Conservation (phyloP, 2,329 filamentous ascomycete species). For the Chaetomiaceae sp. region DNA sequence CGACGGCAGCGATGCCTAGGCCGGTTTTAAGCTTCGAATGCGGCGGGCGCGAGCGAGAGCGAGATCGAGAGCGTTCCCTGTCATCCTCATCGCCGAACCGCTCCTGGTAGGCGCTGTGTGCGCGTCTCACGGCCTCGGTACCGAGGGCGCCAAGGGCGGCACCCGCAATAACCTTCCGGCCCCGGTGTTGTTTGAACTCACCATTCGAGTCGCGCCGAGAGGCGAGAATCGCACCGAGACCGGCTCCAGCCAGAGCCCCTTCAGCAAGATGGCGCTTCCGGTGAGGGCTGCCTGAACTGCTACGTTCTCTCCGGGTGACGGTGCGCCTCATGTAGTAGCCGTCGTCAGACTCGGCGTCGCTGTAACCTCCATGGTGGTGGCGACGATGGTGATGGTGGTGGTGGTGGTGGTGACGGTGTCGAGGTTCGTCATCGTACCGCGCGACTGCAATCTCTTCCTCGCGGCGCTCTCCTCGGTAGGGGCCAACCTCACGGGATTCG, state of each 20-base stretch:
- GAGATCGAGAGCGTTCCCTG: conserved; percentile 34
- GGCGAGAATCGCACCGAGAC: conserved; percentile 54
- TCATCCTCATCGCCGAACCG: conserved; percentile 39
- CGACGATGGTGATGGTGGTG: conserved; percentile 34
- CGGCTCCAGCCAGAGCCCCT: conserved; percentile 61
- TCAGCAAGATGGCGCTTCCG: conserved; percentile 59
- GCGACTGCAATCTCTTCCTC: conserved; percentile 34
- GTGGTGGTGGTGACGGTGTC: conserved; percentile 33
- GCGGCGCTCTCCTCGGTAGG: conserved; percentile 34
- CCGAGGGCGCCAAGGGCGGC: conserved; percentile 60
- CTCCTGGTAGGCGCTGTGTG: conserved; percentile 58
- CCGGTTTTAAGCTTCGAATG: conserved; percentile 55
- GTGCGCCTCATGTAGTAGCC: conserved; percentile 43
- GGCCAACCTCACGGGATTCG: conserved; percentile 41
- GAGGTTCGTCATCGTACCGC: conserved; percentile 31
- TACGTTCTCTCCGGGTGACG: conserved; percentile 48
- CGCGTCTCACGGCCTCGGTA: conserved; percentile 56
- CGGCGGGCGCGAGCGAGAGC: conserved; percentile 34
- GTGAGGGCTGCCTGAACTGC: conserved; percentile 42
- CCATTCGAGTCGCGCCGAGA: conserved; percentile 50
- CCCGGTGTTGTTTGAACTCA: conserved; percentile 47
- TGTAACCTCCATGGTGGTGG: conserved; percentile 34
- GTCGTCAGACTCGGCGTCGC: conserved; percentile 36
- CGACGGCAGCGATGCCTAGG: conserved; percentile 58
- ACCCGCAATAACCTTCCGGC: conserved; percentile 56